Conservation (phyloP, 1,284 basidiomycete genomes). For the Naganishia sp. region DNA sequence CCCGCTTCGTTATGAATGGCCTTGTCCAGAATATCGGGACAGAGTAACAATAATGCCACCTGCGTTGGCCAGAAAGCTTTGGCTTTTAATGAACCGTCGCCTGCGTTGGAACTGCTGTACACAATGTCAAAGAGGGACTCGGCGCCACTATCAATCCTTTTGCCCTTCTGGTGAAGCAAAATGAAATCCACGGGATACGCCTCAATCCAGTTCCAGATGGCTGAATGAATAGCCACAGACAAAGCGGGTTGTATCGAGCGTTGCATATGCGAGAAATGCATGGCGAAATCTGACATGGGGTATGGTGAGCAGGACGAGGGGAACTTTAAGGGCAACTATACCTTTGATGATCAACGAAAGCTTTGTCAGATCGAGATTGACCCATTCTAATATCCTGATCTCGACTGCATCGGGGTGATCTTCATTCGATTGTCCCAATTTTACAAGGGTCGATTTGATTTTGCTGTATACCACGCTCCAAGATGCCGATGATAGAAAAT, state of each 20-base stretch:
- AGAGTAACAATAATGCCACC: conserved; percentile 72
- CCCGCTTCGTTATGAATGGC: conserved; percentile 51
- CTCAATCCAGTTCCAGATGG: conserved; percentile 91
- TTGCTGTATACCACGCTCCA: conserved; percentile 78
- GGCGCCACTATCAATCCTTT: conserved; percentile 74
- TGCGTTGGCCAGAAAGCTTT: conserved; percentile 78
- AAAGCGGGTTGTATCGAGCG: conserved; percentile 72
- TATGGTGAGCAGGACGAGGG: not conserved
- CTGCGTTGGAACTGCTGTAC: conserved; percentile 57
- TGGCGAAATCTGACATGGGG: conserved; percentile 64
- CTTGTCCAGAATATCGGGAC: conserved; percentile 68
- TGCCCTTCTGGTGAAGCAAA: conserved; percentile 63
- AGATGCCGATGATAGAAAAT: conserved; percentile 85
- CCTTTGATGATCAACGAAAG: conserved; percentile 46
- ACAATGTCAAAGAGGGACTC: conserved; percentile 81
- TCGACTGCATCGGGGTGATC: conserved; percentile 59
- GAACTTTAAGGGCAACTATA: conserved; percentile 52
- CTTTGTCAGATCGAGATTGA: conserved; percentile 52
- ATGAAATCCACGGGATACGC: conserved; percentile 78
- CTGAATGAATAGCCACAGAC: conserved; percentile 71
- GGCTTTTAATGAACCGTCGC: conserved; percentile 44
- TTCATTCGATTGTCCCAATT: conserved; percentile 59
- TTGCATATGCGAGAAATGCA: conserved; percentile 80
- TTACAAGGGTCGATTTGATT: conserved; percentile 70
- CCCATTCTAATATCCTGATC: conserved; percentile 54